Conservation (phyloP, 306 rosid genomes). For the Luffa acutangula region DNA sequence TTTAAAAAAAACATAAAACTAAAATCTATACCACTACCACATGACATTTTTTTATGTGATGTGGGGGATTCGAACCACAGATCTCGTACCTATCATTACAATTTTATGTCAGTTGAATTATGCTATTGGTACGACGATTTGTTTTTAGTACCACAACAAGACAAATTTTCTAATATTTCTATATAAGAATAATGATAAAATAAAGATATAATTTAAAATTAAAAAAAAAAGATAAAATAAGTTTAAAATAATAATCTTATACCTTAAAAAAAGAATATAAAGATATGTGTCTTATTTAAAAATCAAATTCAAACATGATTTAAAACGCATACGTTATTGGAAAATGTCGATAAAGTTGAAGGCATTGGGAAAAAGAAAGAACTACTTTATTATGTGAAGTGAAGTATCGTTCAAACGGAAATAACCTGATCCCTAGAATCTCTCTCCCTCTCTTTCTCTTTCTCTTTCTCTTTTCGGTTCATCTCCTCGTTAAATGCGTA, state of each 20-base stretch:
- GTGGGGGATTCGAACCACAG: no score
- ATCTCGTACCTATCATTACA: no score
- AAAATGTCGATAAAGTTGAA: not conserved
- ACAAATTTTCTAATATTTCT: no score
- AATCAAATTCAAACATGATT: not conserved
- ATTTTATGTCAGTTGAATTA: no score
- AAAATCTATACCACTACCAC: no score
- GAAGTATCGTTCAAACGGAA: not conserved
- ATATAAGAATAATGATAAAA: no score
- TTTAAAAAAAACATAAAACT: no score
- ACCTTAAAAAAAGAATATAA: not conserved
- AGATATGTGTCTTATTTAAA: not conserved
- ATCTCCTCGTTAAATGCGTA: not conserved
- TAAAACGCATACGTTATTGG: conserved; percentile 2
- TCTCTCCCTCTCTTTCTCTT: not conserved
- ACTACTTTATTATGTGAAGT: not conserved
- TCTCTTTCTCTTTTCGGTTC: not conserved
- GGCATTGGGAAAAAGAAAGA: not conserved
- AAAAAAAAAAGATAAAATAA: not conserved
- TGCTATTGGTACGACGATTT: no score
- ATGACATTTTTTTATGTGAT: no score
- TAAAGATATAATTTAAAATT: not conserved
- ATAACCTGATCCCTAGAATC: not conserved
- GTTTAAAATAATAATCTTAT: not conserved
- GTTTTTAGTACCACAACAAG: no score